Evolutionary conservation across 805 yeast species (phyloP).

Genomic region (Zygosaccharomyces bisporus): DNA sequence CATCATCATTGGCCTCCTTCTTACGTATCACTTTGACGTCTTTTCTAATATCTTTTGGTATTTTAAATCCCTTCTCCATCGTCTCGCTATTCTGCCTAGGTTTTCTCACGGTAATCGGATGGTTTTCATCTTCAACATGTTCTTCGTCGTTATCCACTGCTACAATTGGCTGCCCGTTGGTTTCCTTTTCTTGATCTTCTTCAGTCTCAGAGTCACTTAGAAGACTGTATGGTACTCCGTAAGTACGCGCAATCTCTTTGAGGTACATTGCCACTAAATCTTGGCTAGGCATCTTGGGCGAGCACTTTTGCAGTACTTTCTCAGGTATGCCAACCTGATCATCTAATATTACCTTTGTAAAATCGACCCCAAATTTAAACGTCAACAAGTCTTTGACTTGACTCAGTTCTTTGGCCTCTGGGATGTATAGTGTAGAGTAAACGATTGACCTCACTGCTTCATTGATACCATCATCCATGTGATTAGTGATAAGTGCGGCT

Average conservation of each 20-base stretch:
- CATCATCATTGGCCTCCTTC: constrained; percentile 37
- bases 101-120: constrained; percentile 43
- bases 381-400: constrained; percentile 59
- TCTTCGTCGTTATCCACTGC: constrained; percentile 37
- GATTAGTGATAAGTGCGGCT: constrained; percentile 31
- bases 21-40: constrained; percentile 33
- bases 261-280: constrained; percentile 67
- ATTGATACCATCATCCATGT: constrained; percentile 45
- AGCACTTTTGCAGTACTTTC: constrained; percentile 60
- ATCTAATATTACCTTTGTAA: constrained; percentile 40
- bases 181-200: constrained; percentile 26
- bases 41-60: constrained; percentile 41
- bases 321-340: constrained; percentile 51
- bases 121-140: constrained; percentile 26
- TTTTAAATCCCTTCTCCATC: constrained; percentile 37
- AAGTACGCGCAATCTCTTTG: constrained; percentile 76
- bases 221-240: constrained; percentile 69
- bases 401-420: constrained; percentile 70
- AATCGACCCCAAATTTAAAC: constrained; percentile 65
- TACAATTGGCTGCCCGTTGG: constrained; percentile 36
- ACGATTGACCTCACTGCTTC: constrained; percentile 74
- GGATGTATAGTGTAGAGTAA: constrained; percentile 58
- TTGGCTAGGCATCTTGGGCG: constrained; percentile 61
- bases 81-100: constrained; percentile 43
- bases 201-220: constrained; percentile 33